These are phyloP conservation scores for Poronia punctata DNA, from an alignment of 495 filamentous ascomycete species.

Conservation along the genomic window DNA sequence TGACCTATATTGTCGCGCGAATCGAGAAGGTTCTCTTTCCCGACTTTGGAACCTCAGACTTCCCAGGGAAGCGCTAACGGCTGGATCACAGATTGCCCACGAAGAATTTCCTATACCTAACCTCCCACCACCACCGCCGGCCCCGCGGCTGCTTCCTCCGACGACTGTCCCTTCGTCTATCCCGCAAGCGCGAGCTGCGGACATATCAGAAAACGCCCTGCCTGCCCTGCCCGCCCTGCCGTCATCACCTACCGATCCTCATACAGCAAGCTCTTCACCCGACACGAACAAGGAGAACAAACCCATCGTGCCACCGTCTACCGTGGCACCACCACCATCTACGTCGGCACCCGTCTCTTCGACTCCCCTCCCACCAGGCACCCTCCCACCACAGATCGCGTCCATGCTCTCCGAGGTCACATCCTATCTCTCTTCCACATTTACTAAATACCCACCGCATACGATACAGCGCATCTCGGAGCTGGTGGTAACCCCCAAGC, in stretches of 20 bases:
- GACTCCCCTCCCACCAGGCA: slow-evolving; percentile 19
- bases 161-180: slow-evolving; percentile 27
- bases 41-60: background rate
- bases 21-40: slow-evolving; percentile 31
- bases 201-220: slow-evolving; percentile 50
- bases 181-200: slow-evolving; percentile 29
- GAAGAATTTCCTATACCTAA: slow-evolving; percentile 40
- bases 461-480: slow-evolving; percentile 90
- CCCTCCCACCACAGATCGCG: slow-evolving; percentile 57
- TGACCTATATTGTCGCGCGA: slow-evolving; percentile 29
- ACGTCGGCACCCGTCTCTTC: slow-evolving; percentile 12
- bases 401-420: slow-evolving; percentile 60
- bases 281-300: slow-evolving; percentile 44
- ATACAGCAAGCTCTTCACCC: slow-evolving; percentile 40
- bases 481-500: slow-evolving; percentile 69
- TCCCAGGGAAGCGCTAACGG: slow-evolving; percentile 2
- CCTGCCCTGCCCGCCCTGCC: slow-evolving; percentile 38
- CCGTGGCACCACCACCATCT: slow-evolving; percentile 14
- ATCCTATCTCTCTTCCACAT: slow-evolving; percentile 58
- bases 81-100: slow-evolving; percentile 28
- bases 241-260: slow-evolving; percentile 41
- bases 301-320: slow-evolving; percentile 21
- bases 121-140: slow-evolving; percentile 21
- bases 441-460: slow-evolving; percentile 73
- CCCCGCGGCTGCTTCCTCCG: slow-evolving; percentile 26